Evolutionary conservation across 768 basidiomycete species (phyloP).

Genomic region (Termitomyces bulborhizus): DNA sequence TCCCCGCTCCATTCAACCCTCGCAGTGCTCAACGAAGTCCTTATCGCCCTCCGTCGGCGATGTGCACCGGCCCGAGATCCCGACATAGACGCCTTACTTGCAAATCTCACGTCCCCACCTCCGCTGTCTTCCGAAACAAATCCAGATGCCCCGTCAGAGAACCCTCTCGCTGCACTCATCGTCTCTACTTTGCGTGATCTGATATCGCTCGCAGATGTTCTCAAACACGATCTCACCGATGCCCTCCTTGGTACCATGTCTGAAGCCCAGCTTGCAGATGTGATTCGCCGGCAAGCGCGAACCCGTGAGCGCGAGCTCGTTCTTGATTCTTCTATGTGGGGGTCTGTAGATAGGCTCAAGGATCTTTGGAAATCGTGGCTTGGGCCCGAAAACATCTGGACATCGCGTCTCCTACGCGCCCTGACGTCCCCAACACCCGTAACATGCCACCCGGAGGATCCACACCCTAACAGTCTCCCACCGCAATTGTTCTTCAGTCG

Average conservation of each 20-base stretch:
- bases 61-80: slow-evolving; percentile 65
- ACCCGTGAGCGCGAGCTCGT: slow-evolving; percentile 49
- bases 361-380: slow-evolving; percentile 6
- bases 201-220: slow-evolving; percentile 48
- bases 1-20: slow-evolving; percentile 56
- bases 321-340: slow-evolving; percentile 40
- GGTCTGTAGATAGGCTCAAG: slow-evolving; percentile 16
- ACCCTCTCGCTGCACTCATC: slow-evolving; percentile 40
- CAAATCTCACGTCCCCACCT: slow-evolving; percentile 11
- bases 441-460: slow-evolving; percentile 24
- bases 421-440: slow-evolving; percentile 33
- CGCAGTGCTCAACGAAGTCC: slow-evolving; percentile 47
- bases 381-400: slow-evolving; percentile 28
- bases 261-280: slow-evolving; percentile 47
- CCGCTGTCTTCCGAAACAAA: too few species aligned
- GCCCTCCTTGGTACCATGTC: slow-evolving; percentile 62
- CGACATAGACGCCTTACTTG: slow-evolving; percentile 39
- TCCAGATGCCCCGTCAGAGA: background rate
- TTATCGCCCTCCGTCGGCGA: slow-evolving; percentile 46
- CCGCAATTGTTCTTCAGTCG: slow-evolving; percentile 60
- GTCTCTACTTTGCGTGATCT: slow-evolving; percentile 41
- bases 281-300: slow-evolving; percentile 49
- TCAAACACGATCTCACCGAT: slow-evolving; percentile 65
- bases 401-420: slow-evolving; percentile 39
- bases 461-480: slow-evolving; percentile 44